Base-by-base conservation (phyloP, 106 monocot genomes). In the Dioscorea dumetorum region DNA sequence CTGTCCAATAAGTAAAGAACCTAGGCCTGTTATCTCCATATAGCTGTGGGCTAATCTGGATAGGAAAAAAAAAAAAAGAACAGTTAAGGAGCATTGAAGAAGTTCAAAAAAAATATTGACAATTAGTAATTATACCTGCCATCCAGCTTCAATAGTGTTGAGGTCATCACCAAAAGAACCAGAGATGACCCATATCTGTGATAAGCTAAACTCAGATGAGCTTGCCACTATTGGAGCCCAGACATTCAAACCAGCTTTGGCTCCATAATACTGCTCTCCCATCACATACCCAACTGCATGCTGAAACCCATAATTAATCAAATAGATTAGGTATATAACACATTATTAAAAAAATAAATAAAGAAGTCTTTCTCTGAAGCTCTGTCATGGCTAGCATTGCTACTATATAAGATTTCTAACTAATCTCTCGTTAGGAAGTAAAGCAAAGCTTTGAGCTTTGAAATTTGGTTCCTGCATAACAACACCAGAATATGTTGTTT, bases 1-100 rank as follows among this genome's bases (percentile, higher is more conserved):
- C 95, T 5, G 95, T 97, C 95, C 95, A 97, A 33, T 97, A 97
- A 15, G 91, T 97, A 80, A 97, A 97, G 76, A 97, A 97, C 77
- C 95, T 83, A 2, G 95, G 95, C 33, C 70, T 48, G 41, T 70
- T 78, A 67, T 97, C 95, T 28, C 95, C 95, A 49, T 89, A 97
- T 21, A 97, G 61, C 52, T 87, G 81, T 33, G 95, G 95, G 34
- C 95, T 97, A 18, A 93, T 81, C 93, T 93, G 95, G 64, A 28
- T 28, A 1, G 3, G 3, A 19, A 48, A 35, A 71, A 33, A 19
- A 41, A 41, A 41, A 41, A 41, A 41, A 8, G n/a, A n/a, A n/a
- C n/a, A 41, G 41, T 8, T 41, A 5, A 41, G 41, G 41, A 41
- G 41, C 41, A 41, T 41, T 41, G 3, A 28, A 41, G 2, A 41